Percentiles rank a stretch among this genome's conserved stretches.
Conservation (phyloP, 345 rosid genomes). For the Eucalyptus erythrocorys region DNA sequence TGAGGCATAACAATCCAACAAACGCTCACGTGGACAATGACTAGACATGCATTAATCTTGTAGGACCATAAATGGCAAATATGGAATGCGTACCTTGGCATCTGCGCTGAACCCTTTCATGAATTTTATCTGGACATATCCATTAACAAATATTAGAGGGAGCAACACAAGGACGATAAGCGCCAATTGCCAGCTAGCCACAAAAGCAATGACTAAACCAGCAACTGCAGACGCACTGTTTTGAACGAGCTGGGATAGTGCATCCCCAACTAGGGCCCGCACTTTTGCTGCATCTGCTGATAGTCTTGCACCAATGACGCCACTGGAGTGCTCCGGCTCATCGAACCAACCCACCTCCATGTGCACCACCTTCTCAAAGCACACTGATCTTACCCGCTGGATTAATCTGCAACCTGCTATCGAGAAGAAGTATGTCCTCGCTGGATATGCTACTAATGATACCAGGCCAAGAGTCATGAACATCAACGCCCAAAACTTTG, state of each 20-base stretch:
- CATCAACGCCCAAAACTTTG: conserved; percentile 64
- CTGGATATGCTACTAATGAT: conserved; percentile 32
- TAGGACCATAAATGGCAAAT: neutral
- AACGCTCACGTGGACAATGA: neutral
- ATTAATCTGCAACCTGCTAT: conserved; percentile 63
- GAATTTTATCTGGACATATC: conserved; percentile 51
- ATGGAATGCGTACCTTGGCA: conserved; percentile 37
- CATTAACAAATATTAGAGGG: conserved; percentile 56
- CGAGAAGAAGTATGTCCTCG: conserved; percentile 43
- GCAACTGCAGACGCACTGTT: conserved; percentile 45
- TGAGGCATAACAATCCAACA: too few relatives aligned
- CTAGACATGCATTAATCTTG: neutral
- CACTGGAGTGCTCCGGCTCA: conserved; percentile 66
- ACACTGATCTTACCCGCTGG: conserved; percentile 53
- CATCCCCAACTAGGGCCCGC: conserved; percentile 75
- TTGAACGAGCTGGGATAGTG: conserved; percentile 57
- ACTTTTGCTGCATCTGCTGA: conserved; percentile 76
- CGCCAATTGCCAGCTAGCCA: conserved; percentile 62
- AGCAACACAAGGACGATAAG: conserved; percentile 41
- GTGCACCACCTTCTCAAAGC: conserved; percentile 72
- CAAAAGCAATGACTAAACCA: conserved; percentile 66
- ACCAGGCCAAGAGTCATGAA: conserved; percentile 51
- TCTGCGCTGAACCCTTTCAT: conserved; percentile 74
- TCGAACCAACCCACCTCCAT: conserved; percentile 94
- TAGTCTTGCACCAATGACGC: conserved; percentile 73